Conservation (phyloP, 768 basidiomycete genomes). For the Amanita jacksonii region DNA sequence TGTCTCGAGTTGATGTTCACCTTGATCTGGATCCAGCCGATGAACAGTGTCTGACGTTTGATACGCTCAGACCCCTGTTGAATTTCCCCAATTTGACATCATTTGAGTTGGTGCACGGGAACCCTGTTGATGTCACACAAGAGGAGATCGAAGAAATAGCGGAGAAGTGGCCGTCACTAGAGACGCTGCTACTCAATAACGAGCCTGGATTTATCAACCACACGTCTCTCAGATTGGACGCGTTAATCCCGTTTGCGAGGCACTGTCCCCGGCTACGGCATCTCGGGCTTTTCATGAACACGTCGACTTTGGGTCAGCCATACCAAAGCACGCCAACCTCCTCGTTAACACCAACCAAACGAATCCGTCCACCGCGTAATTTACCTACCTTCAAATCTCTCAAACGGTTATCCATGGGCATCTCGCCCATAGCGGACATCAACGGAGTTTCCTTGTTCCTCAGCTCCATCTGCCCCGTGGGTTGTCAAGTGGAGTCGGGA, state of each 20-base stretch:
- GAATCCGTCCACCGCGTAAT: slow-evolving; percentile 11
- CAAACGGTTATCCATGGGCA: slow-evolving; percentile 35
- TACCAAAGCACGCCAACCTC: slow-evolving; percentile 11
- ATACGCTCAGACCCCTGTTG: slow-evolving; percentile 27
- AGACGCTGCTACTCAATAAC: slow-evolving; percentile 34
- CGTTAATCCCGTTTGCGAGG: slow-evolving; percentile 31
- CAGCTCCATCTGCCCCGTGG: slow-evolving; percentile 37
- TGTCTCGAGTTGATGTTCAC: slow-evolving; percentile 20
- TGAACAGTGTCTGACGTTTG: slow-evolving; percentile 19
- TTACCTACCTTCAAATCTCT: slow-evolving; percentile 22
- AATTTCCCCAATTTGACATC: slow-evolving; percentile 23
- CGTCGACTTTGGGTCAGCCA: slow-evolving; percentile 18
- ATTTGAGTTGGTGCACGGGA: slow-evolving; percentile 30
- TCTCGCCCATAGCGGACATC: slow-evolving; percentile 35
- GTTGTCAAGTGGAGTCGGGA: slow-evolving; percentile 33
- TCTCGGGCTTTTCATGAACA: slow-evolving; percentile 34
- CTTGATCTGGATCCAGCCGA: slow-evolving; percentile 14
- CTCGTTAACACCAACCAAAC: slow-evolving; percentile 12
- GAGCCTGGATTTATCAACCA: slow-evolving; percentile 28
- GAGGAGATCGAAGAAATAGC: slow-evolving; percentile 39
- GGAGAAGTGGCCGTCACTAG: slow-evolving; percentile 33
- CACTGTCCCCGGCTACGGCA: slow-evolving; percentile 29
- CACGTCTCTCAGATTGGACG: slow-evolving; percentile 26
- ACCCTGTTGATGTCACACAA: slow-evolving; percentile 27
- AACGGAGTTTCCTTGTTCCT: slow-evolving; percentile 42